Base-by-base conservation (phyloP, 2,329 filamentous ascomycete species). In the Immersiporthe knoxdaviesiana region DNA sequence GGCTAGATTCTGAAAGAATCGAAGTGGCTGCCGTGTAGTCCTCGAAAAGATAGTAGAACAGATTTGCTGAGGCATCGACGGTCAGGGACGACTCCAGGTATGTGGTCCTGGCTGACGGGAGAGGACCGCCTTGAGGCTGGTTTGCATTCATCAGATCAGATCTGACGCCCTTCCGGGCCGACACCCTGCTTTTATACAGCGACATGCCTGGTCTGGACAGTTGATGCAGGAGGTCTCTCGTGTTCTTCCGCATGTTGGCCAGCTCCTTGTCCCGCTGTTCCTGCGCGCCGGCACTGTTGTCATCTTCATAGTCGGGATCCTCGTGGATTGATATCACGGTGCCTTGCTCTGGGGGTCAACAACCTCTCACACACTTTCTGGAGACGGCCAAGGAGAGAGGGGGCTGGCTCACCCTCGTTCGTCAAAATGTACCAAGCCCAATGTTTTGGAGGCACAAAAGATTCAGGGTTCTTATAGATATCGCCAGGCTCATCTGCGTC, bases 401-500 rank as follows among this genome's bases (percentile, higher is more conserved):
- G 16, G 37, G 27, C 63, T n/a, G 11, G 74, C 81, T 10, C 81
- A 86, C 86, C 83, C 74, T 93, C 90, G 72, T 89, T 83, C 72
- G 88, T 91, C 11, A 93, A 78, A 4, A 91, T 80, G 6, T 93
- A 82, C 91, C 91, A 94, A 27, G 89, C 90, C 90, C 90, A 94
- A 63, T 82, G 81, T 66, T 81, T 81, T 6, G 77, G 81, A 21
- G 77, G 81, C 70, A 81, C 78, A 60, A 79, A 78, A 60, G 73
- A 74, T 21, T 37, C 65, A 63, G 64, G 61, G 2, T 64, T 30
- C 12, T 69, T 63, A 24, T 69, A 63, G 16, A 63, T 39, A 12
- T 62, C 47, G 10, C 58, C 63, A 6, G 44, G 27, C 27, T 58
- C 61, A 11, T 56, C 18, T 32, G 56, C n/a, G 16, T 44, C 61